Conservation (phyloP, 371 early-diverging fungal genomes). For the Actinomortierella ambigua region DNA sequence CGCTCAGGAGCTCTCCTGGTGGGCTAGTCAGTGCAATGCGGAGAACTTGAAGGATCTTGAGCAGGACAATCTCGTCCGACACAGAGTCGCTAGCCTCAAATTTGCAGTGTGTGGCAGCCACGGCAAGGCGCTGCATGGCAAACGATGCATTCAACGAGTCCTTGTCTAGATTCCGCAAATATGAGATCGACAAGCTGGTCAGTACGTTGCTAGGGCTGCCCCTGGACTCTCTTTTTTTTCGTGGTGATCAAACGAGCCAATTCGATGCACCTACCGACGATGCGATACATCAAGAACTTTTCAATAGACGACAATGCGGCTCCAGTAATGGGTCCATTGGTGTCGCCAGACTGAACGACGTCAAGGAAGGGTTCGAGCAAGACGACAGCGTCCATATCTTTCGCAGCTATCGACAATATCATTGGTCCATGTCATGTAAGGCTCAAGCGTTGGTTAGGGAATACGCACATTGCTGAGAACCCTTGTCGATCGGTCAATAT, state of each 20-base stretch:
- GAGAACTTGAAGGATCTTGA: conserved; percentile 86
- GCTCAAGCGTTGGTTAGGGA: too few species aligned
- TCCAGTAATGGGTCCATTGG: conserved; percentile 94
- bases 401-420: conserved; percentile 18
- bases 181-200: conserved; percentile 1
- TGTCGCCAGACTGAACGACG: conserved; percentile 90
- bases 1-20: conserved; percentile 74
- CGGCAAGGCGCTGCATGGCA: conserved; percentile 75
- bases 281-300: conserved; percentile 84
- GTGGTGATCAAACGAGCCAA: background rate
- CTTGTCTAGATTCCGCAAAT: conserved; percentile 51
- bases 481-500: conserved; percentile 5
- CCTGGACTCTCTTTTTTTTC: background rate
- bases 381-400: conserved; percentile 72
- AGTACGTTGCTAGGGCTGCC: background rate
- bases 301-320: conserved; percentile 89
- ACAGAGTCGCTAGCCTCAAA: conserved; percentile 94
- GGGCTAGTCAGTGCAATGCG: conserved; percentile 70
- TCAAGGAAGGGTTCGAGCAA: conserved; percentile 90
- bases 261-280: conserved; percentile 60
- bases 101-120: conserved; percentile 91
- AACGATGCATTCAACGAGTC: conserved; percentile 67
- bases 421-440: too few species aligned
- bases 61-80: conserved; percentile 91
- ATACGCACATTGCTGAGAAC: background rate